Conservation (phyloP, 495 filamentous ascomycete species). For the Aspergillus wentii region DNA sequence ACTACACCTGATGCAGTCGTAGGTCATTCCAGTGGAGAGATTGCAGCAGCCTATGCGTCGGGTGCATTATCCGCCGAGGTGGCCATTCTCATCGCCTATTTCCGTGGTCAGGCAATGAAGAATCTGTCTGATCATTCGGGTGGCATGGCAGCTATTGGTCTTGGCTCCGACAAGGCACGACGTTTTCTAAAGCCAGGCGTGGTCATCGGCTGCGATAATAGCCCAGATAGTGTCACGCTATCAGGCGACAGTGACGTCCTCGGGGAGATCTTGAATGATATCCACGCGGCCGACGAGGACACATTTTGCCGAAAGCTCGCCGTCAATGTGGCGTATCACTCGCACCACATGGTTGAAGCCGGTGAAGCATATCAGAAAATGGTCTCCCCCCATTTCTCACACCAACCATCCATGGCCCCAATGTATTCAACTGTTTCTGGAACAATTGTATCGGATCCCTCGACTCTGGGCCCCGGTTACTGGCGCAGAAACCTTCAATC, state of each 20-base stretch:
- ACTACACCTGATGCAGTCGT: slow-evolving; percentile 4
- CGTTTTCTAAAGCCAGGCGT: slow-evolving; percentile 6
- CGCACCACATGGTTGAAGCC: slow-evolving; percentile 11
- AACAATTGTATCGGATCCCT: not conserved
- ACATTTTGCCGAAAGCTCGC: slow-evolving; percentile 20
- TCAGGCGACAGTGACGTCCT: slow-evolving; percentile 30
- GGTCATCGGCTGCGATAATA: slow-evolving; percentile 15
- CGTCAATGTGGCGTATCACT: slow-evolving; percentile 42
- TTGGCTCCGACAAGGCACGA: slow-evolving; percentile 14
- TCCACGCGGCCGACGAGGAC: slow-evolving; percentile 17
- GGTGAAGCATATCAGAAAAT: slow-evolving; percentile 1
- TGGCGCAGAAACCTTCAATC: slow-evolving; percentile 24
- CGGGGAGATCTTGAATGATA: slow-evolving; percentile 20
- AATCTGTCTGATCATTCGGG: slow-evolving; percentile 2
- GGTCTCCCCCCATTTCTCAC: slow-evolving; percentile 8
- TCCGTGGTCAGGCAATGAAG: slow-evolving; percentile 8
- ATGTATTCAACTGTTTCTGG: slow-evolving; percentile 31
- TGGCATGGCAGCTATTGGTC: slow-evolving; percentile 33
- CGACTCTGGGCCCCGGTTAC: slow-evolving; percentile 9
- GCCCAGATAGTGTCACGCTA: slow-evolving; percentile 17
- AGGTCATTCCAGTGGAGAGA: slow-evolving; percentile 18
- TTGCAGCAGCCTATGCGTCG: slow-evolving; percentile 17
- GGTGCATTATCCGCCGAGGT: slow-evolving; percentile 5
- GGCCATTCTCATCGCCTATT: slow-evolving; percentile 9
- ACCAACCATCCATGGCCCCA: not conserved